Evolutionary conservation across 345 rosid genomes (phyloP), one percentile per base, ranked within the genome.

Genomic region (Salix exigua): DNA sequence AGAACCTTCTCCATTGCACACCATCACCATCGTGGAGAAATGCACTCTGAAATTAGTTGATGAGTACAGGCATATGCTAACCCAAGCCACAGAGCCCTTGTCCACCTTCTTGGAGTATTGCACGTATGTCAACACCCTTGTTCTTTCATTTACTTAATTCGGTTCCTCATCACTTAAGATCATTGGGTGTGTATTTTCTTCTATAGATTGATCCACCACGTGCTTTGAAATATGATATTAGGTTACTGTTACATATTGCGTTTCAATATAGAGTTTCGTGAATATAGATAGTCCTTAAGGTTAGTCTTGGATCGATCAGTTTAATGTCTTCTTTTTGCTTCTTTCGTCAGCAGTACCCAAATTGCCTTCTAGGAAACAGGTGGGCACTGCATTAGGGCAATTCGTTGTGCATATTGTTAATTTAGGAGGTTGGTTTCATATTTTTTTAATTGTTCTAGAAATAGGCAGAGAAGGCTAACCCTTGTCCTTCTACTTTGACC

Each of bases 1-100:
- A 96, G 99, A 96, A 75, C 98, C 99, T 51, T 96, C 99, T 2
- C 99, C 99, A 0, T 73, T 96, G 91, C 99, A 96, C 76, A 96
- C 99, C 0, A 93, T 98, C 23, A 96, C 99, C 6, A 92, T 96
- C 64, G 99, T 96, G 85, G 99, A 96, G 88, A 96, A 96, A 81
- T 96, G 99, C 86, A 96, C 97, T 2, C 95, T 91, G 75, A 96
- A 93, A 74, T 87, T 96, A 84, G 98, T 93, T 73, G 99, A 96
- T 82, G 99, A 96, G 75, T 93, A 96, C 76, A 96, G 94, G 86
- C 94, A 90, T 83, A 96, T 96, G 99, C 72, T 91, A 26, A 90
- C 92, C 73, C 97, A 96, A 86, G 99, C 99, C 30, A 96, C 99
- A 0, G 99, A 93, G 86, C 99, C 99, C 21, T 78, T 96, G 80